phyloP scores from a whole-genome alignment of 2,329 filamentous ascomycete genomes.

The Clonostachys rhizophaga region DNA sequence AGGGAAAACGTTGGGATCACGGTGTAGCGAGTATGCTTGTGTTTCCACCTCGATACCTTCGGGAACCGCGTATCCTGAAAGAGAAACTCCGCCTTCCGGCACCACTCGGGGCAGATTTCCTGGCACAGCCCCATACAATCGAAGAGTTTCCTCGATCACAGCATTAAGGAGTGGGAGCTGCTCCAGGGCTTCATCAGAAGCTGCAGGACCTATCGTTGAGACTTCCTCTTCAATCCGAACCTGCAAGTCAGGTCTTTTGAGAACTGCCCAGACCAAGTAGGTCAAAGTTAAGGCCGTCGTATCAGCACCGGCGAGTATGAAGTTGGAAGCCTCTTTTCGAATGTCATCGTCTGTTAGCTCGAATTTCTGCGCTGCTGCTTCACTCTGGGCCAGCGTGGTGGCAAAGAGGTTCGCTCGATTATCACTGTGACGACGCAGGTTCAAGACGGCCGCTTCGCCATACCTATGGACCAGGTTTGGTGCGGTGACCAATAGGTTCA shows the following conservation, averaged over 20 bases:
- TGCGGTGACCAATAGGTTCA: too few relatives aligned
- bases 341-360: too few relatives aligned
- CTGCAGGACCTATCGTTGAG: conserved; percentile 18
- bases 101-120: conserved; percentile 30
- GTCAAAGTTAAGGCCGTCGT: conserved; percentile 46
- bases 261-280: conserved; percentile 36
- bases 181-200: conserved; percentile 8
- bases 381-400: too few relatives aligned
- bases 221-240: conserved; percentile 26
- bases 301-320: conserved; percentile 46
- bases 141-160: conserved; percentile 38
- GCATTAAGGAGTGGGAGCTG: conserved; percentile 31
- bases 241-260: conserved; percentile 17
- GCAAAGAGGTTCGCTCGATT: too few relatives aligned
- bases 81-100: conserved; percentile 25
- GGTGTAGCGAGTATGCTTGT: conserved; percentile 41
- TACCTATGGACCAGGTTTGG: too few relatives aligned
- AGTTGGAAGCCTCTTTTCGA: conserved; percentile 27
- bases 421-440: too few relatives aligned
- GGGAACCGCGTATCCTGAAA: conserved; percentile 32
- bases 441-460: too few relatives aligned
- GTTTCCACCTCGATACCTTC: conserved; percentile 30
- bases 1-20: conserved; percentile 29
- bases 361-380: too few relatives aligned
- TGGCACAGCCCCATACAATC: conserved; percentile 33